Conservation (phyloP, 1,139 yeast species). For the Nakaseomyces bracarensis region DNA sequence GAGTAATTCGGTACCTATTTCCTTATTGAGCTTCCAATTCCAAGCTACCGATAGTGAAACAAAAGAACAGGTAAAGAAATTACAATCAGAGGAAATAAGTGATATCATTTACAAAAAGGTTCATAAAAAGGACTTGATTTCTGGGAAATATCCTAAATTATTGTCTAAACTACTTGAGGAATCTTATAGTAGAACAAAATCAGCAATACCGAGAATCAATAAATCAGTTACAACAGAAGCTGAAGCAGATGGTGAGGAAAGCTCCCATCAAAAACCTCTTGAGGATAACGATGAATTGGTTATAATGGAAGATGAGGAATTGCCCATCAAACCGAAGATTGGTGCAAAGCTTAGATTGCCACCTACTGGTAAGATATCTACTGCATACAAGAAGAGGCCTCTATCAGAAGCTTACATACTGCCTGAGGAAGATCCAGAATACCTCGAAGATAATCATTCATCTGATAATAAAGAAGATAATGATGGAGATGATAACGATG, state of each 20-base stretch:
- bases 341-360: constrained; percentile 81
- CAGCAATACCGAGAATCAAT: constrained; percentile 26
- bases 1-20: constrained; percentile 81
- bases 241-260: constrained; percentile 17
- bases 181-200: constrained; percentile 48
- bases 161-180: constrained; percentile 50
- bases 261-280: constrained; percentile 27
- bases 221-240: constrained; percentile 39
- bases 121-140: constrained; percentile 46
- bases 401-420: constrained; percentile 46
- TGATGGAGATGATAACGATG: not conserved
- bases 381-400: constrained; percentile 57
- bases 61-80: constrained; percentile 41
- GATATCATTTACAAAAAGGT: constrained; percentile 43
- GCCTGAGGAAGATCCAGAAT: constrained; percentile 28
- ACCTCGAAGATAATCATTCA: constrained; percentile 7
- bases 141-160: constrained; percentile 39
- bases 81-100: constrained; percentile 56
- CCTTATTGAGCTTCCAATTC: constrained; percentile 61
- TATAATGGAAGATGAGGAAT: constrained; percentile 68
- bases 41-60: constrained; percentile 49
- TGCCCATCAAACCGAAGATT: constrained; percentile 57
- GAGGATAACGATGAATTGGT: constrained; percentile 29
- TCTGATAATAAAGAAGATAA: not conserved
- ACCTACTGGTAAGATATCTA: constrained; percentile 77